Percentiles rank a stretch among this genome's conserved stretches.
Evolutionary conservation across 2,329 filamentous ascomycete species (phyloP).

Genomic region (Kalmusia sp.): DNA sequence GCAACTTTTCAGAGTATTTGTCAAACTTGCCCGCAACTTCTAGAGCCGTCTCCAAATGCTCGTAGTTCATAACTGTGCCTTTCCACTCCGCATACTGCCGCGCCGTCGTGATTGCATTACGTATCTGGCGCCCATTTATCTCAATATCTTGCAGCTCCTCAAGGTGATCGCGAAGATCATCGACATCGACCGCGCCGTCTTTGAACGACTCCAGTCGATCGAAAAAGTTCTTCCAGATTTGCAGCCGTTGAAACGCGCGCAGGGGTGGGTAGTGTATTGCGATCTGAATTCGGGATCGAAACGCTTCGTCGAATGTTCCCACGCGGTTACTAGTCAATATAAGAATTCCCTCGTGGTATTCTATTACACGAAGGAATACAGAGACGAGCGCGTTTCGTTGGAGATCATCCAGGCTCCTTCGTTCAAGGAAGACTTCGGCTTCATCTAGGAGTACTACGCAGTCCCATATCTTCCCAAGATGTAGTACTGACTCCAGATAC

Average conservation of each 20-base stretch:
- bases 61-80: slow-evolving; percentile 11
- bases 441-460: slow-evolving; percentile 53
- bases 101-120: slow-evolving; percentile 43
- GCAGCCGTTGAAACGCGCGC: slow-evolving; percentile 48
- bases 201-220: slow-evolving; percentile 15
- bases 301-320: slow-evolving; percentile 47
- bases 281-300: slow-evolving; percentile 46
- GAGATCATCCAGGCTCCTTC: slow-evolving; percentile 39
- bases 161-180: slow-evolving; percentile 10
- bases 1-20: slow-evolving; percentile 11
- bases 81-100: slow-evolving; percentile 26
- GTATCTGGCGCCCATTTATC: slow-evolving; percentile 58
- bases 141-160: slow-evolving; percentile 42
- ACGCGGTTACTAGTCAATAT: slow-evolving; percentile 54
- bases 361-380: slow-evolving; percentile 44
- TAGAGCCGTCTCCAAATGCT: slow-evolving; percentile 16
- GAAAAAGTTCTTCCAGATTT: slow-evolving; percentile 47
- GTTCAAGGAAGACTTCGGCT: slow-evolving; percentile 62
- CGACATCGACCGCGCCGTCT: slow-evolving; percentile 12
- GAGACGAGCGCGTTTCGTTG: slow-evolving; percentile 29
- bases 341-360: slow-evolving; percentile 52
- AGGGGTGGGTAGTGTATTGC: slow-evolving; percentile 55
- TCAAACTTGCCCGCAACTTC: slow-evolving; percentile 18
- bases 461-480: slow-evolving; percentile 49
- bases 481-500: slow-evolving; percentile 15